A percentile compares a stretch with the other conserved stretches of the same genome.
Conservation (phyloP, 768 basidiomycete genomes). For the Rhizopogon vinicolor region DNA sequence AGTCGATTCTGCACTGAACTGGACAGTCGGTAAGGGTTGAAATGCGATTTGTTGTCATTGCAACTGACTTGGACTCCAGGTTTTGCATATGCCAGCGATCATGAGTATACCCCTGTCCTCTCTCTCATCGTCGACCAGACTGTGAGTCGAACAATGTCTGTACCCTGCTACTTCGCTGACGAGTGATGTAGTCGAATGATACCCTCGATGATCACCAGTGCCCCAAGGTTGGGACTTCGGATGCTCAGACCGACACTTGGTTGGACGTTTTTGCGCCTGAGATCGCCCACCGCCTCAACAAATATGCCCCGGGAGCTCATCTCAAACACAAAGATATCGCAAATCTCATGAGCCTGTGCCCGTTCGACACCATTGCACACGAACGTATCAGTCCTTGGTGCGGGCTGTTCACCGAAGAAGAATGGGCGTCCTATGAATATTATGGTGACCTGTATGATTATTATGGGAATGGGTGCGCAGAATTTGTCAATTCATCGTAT, state of each 20-base stretch:
- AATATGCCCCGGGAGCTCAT: conserved; percentile 56
- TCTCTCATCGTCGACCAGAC: conserved; percentile 53
- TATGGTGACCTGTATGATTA: conserved; percentile 67
- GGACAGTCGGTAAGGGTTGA: conserved; percentile 47
- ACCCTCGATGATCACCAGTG: conserved; percentile 67
- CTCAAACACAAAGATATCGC: conserved; percentile 49
- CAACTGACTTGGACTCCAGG: conserved; percentile 31
- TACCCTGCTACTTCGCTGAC: background rate
- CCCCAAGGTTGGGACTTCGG: conserved; percentile 43
- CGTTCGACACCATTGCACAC: conserved; percentile 62
- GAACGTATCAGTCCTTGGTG: conserved; percentile 61
- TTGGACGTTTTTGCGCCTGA: conserved; percentile 43
- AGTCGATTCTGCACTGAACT: conserved; percentile 60
- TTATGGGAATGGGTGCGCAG: conserved; percentile 59
- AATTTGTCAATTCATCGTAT: background rate
- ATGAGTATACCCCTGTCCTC: conserved; percentile 39
- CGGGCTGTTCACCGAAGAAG: conserved; percentile 49
- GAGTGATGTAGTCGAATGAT: conserved; percentile 42
- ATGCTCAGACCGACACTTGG: conserved; percentile 44
- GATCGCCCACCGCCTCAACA: conserved; percentile 54
- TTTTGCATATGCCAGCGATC: conserved; percentile 48
- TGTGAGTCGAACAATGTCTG: conserved; percentile 28
- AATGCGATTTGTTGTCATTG: background rate
- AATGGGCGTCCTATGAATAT: conserved; percentile 66
- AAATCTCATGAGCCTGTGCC: conserved; percentile 64